These are phyloP conservation scores for Aspergillus sp. DNA, from an alignment of 2,329 filamentous ascomycete species.

Conservation along the genomic window DNA sequence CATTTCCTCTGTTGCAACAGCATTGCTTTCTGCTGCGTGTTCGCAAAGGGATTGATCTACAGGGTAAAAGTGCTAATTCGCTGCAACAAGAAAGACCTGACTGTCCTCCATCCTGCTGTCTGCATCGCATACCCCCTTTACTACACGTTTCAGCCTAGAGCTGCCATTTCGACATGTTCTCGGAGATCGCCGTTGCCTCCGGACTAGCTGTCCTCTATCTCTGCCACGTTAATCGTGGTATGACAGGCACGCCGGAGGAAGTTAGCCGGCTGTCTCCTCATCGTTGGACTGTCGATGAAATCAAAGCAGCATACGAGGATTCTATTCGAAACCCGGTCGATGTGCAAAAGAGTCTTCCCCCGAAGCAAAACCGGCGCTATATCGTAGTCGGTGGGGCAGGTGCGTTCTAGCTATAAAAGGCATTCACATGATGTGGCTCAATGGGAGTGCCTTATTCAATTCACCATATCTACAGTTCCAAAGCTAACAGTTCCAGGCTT, in stretches of 20 bases:
- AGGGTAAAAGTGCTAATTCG: too few species aligned
- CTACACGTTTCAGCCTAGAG: not conserved
- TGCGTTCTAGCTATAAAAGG: conserved; percentile 19
- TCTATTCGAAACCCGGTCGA: conserved; percentile 33
- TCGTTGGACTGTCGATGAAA: conserved; percentile 39
- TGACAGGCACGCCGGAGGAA: conserved; percentile 31
- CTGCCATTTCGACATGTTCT: conserved; percentile 11
- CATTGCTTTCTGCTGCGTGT: too few species aligned
- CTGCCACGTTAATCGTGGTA: conserved; percentile 33
- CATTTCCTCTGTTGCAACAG: too few species aligned
- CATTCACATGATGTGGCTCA: not conserved
- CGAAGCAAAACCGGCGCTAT: conserved; percentile 42
- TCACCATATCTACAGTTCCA: too few species aligned
- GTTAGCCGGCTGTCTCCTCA: conserved; percentile 27
- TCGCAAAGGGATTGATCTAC: too few species aligned
- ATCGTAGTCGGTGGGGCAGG: conserved; percentile 44
- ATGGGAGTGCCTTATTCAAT: too few species aligned
- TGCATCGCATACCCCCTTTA: too few species aligned
- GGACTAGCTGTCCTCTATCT: conserved; percentile 29
- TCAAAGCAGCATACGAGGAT: conserved; percentile 35
- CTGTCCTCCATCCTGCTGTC: too few species aligned
- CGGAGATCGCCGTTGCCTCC: conserved; percentile 19
- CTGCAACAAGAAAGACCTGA: too few species aligned
- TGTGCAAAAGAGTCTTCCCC: conserved; percentile 37
- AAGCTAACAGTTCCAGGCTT: conserved; percentile 45